Evolutionary conservation across 2,329 filamentous ascomycete species (phyloP), one percentile per base, ranked within the genome.

Genomic region (Alternaria sp.): DNA sequence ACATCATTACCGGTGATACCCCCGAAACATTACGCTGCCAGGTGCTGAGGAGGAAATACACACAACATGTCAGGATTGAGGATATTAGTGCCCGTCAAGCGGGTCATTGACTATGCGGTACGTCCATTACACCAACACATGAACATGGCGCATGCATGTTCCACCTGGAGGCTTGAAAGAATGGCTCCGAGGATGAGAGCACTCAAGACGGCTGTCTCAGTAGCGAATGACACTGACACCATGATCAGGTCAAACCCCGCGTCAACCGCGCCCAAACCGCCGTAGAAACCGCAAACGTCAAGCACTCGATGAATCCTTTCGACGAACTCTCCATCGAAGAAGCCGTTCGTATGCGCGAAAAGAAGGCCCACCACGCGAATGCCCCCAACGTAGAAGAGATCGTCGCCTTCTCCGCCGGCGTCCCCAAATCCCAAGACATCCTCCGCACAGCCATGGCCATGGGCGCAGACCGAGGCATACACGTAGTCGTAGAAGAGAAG

Each of bases 281-380:
- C 78, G 91, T 99, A 82, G 95, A 97, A 83, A 97, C 92, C 59
- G 87, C 90, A 68, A 92, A 92, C 72, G 93, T 98, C 77, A 98
- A 98, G 84, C 95, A 98, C 87, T 94, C 91, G 80, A 95, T 99
- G 89, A 99, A 98, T 86, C 96, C 96, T 19, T 99, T 99, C 83
- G 96, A 99, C 85, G 96, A 99, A 82, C 92, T 99, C 77, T 96
- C 93, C 46, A 90, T 99, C 81, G 96, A 99, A 84, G 96, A 98
- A 85, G 93, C 94, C 55, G 92, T 97, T 55, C 93, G 93, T 44
- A 91, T 99, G 78, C 94, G 96, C 81, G 95, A 98, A 81, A 91
- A 92, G 85, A 77, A 77, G 61, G 56, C 65, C 68, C 90, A 91
- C 74, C 55, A 74, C 60, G 19, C 69, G 17, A 61, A 59, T 36